These are phyloP conservation scores for Auricularia sp. DNA, from an alignment of 768 basidiomycete species.

Conservation along the genomic window DNA sequence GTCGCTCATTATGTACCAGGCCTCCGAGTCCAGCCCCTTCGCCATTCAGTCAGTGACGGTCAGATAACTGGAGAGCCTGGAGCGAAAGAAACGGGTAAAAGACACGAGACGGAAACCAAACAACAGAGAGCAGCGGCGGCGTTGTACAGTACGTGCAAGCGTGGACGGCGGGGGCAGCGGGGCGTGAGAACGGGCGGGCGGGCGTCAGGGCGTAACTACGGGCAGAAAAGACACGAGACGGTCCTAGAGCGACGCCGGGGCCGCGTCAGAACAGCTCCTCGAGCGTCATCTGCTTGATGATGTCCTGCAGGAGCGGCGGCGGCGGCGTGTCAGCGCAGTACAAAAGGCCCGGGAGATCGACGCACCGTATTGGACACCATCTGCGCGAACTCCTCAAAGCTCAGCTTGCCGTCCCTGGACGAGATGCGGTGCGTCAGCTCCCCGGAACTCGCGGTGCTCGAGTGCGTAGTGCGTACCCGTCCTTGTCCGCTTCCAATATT, in stretches of 20 bases:
- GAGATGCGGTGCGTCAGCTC: neutral
- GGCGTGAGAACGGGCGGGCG: too few species aligned
- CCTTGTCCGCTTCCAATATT: slow-evolving; percentile 98
- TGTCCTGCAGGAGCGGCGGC: slow-evolving; percentile 52
- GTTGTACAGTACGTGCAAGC: too few species aligned
- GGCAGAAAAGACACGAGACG: neutral
- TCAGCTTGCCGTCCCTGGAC: slow-evolving; percentile 79
- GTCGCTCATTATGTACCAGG: too few species aligned
- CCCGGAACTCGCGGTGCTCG: neutral
- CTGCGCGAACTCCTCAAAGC: slow-evolving; percentile 91
- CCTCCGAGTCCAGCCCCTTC: too few species aligned
- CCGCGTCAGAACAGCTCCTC: slow-evolving; percentile 70
- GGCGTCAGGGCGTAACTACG: too few species aligned
- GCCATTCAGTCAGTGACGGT: too few species aligned
- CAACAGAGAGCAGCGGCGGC: too few species aligned
- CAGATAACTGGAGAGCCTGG: too few species aligned
- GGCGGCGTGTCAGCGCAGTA: neutral
- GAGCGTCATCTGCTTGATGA: slow-evolving; percentile 97
- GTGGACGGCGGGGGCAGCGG: too few species aligned
- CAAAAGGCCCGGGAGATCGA: slow-evolving; percentile 3
- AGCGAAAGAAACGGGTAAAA: too few species aligned
- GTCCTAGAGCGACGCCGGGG: neutral
- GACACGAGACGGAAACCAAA: too few species aligned
- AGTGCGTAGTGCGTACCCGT: slow-evolving; percentile 38
- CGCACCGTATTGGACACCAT: slow-evolving; percentile 95